Base-by-base conservation (phyloP, 129 eudicot species). In the Kitagawia praeruptora region DNA sequence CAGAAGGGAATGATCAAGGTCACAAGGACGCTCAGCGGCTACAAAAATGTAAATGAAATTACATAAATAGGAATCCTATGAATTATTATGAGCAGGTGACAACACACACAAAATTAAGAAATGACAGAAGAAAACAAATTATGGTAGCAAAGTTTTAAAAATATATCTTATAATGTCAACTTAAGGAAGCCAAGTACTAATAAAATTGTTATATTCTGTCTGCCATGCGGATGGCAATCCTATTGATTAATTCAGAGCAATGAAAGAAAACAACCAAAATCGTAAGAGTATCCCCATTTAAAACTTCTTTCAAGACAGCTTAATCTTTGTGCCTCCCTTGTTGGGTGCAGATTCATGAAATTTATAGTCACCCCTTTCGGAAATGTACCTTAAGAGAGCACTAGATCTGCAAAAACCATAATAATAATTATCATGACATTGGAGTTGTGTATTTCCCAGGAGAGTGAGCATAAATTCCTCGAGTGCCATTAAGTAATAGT, bases 191-290 rank as follows among this genome's bases (percentile, higher is more conserved):
- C 76, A 40, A 72, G 76, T 40, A 37, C 47, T 72, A 72, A 72
- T 40, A 21, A 18, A 40, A 72, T 21, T 72, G 76, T 25, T 72
- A 72, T 72, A 72, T 72, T 72, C 49, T 72, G 76, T 72, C 76
- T 72, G 76, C 76, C 76, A 72, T 72, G 76, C 6, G 76, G 76
- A 40, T n/a, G 49, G 49, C 76, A 72, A 40, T 72, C 14, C 51
- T 41, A 21, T 40, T 8, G 37, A 21, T 8, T n/a, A n/a, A 8
- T 21, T 40, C 31, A 34, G 27, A 38, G 45, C 2, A 34, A 38
- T 8, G n/a, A 70, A 70, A 40, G 13, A 40, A 7, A 70, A 14
- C 45, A 70, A 71, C 34, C 34, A 42, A 72, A 18, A 72, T 40
- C 76, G 41, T 39, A 15, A 41, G 49, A 9, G 51, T 39, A 72